phyloP scores from a whole-genome alignment of 805 yeast species.

The Ogataea philodendri region DNA sequence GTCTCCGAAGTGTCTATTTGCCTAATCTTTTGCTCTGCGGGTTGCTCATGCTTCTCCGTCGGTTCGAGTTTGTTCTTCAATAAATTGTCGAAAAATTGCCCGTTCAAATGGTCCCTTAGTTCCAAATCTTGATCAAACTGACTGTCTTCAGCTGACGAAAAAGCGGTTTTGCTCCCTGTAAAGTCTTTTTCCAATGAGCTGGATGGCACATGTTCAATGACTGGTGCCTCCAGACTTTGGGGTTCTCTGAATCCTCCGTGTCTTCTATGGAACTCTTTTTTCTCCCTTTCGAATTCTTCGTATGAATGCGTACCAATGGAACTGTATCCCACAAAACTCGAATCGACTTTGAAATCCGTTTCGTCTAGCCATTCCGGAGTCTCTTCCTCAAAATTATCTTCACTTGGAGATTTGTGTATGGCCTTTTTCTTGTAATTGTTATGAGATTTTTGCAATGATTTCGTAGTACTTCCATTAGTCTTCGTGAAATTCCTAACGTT shows the following conservation, averaged over 20 bases:
- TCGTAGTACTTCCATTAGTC: slow-evolving; percentile 2
- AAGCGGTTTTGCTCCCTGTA: neutral
- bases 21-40: neutral
- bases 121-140: slow-evolving; percentile 21
- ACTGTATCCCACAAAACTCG: slow-evolving; percentile 28
- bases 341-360: slow-evolving; percentile 33
- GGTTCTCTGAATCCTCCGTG: slow-evolving; percentile 14
- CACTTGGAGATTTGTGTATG: slow-evolving; percentile 1
- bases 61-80: slow-evolving; percentile 4
- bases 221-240: too few relatives aligned
- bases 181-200: too few relatives aligned
- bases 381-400: slow-evolving; percentile 21
- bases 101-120: slow-evolving; percentile 21
- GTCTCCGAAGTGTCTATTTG: slow-evolving; percentile 15
- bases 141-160: slow-evolving; percentile 14
- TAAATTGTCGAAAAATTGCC: slow-evolving; percentile 24
- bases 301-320: slow-evolving; percentile 27
- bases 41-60: neutral
- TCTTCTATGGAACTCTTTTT: slow-evolving; percentile 21
- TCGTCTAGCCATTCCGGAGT: slow-evolving; percentile 34
- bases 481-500: slow-evolving; percentile 15
- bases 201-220: too few relatives aligned
- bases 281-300: slow-evolving; percentile 33
- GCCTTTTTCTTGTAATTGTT: slow-evolving; percentile 9
- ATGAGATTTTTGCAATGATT: slow-evolving; percentile 2